A percentile compares a stretch with the other conserved stretches of the same genome.
Conservation (phyloP, 345 rosid species). For the Passiflora organensis region DNA sequence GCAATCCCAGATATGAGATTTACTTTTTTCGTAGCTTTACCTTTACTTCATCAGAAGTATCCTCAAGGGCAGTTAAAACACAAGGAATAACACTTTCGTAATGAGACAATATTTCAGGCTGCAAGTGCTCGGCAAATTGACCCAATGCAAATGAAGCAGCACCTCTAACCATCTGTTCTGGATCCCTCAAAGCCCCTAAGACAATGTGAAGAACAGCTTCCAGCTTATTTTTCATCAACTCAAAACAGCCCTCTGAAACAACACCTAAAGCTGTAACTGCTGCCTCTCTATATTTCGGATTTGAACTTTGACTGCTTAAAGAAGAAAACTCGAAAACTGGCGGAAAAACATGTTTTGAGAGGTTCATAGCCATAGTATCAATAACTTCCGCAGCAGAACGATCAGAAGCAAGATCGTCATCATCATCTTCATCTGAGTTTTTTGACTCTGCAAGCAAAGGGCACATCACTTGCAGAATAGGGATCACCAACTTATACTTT, state of each 20-base stretch:
- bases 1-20: constrained; percentile 5
- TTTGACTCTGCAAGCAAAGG: constrained; percentile 89
- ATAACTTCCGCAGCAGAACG: constrained; percentile 99
- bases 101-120: constrained; percentile 87
- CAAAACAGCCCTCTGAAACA: constrained; percentile 90
- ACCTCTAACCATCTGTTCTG: constrained; percentile 95
- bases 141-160: constrained; percentile 99
- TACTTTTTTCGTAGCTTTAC: constrained; percentile 33
- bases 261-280: constrained; percentile 91
- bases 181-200: constrained; percentile 78
- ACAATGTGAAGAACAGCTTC: constrained; percentile 81
- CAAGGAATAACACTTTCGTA: constrained; percentile 87
- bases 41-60: constrained; percentile 95
- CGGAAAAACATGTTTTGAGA: constrained; percentile 78
- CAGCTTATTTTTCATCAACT: constrained; percentile 74
- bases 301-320: constrained; percentile 54
- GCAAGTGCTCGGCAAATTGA: constrained; percentile 96
- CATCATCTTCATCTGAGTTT: constrained; percentile 75
- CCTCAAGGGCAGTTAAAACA: constrained; percentile 86
- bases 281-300: constrained; percentile 91
- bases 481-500: constrained; percentile 72
- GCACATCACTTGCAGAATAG: constrained; percentile 95
- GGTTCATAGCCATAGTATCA: constrained; percentile 91
- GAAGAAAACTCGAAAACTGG: constrained; percentile 87
- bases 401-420: constrained; percentile 97